Percentiles rank a stretch among this genome's conserved stretches.
phyloP scores from a whole-genome alignment of 2,329 filamentous ascomycete genomes.

The Ophiostoma sp. region DNA sequence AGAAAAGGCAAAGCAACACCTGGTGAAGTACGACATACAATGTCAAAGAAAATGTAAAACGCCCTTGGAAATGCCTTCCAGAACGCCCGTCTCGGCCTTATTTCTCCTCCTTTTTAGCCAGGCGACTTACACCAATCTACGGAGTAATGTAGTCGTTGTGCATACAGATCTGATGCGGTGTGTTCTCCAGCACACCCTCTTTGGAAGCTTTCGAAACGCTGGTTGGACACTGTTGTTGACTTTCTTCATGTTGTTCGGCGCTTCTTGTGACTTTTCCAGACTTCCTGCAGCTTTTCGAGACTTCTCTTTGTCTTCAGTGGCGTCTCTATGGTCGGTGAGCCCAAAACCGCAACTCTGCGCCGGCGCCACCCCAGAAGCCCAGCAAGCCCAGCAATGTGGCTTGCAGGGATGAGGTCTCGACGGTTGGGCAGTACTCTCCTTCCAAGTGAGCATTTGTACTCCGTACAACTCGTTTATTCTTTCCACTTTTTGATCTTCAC shows the following conservation, averaged over 20 bases:
- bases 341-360: constrained; percentile 7
- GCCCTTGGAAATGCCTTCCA: neutral
- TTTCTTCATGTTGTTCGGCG: neutral
- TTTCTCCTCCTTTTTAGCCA: neutral
- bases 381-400: neutral
- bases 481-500: neutral
- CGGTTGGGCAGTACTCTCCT: neutral
- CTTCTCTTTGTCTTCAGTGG: neutral
- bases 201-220: neutral
- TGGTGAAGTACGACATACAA: neutral
- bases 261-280: neutral
- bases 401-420: neutral
- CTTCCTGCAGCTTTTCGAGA: neutral
- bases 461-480: neutral
- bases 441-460: no score
- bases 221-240: neutral
- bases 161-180: no score
- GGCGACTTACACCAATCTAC: neutral
- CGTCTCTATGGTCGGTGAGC: neutral
- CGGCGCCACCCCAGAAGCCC: neutral
- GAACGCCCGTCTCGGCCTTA: neutral
- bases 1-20: neutral
- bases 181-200: neutral
- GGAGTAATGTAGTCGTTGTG: no score
- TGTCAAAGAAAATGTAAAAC: neutral